Evolutionary conservation across 306 rosid genomes (phyloP), one percentile per base, ranked within the genome.

Genomic region (Sicyos edulis): DNA sequence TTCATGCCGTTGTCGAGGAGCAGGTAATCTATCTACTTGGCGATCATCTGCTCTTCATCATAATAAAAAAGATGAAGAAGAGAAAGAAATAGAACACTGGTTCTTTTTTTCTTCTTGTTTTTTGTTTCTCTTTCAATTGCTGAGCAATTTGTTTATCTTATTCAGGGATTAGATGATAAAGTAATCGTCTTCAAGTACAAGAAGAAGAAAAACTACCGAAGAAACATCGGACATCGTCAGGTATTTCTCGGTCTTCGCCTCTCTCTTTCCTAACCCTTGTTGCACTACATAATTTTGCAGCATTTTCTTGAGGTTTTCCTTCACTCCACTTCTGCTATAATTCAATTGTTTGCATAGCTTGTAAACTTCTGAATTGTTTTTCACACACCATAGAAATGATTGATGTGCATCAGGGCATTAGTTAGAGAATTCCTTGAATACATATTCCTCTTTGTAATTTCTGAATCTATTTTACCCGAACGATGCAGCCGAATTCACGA

Each of bases 211-310:
- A 88, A 95, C 34, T 95, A 95, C 61, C 73, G 88, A 70, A 85
- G 99, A 84, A 95, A 80, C 49, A 88, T 91, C 16, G 99, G 99
- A 13, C 99, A 95, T 80, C 77, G 95, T 69, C 99, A 95, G 97
- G 97, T 95, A 88, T 56, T 29, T 55, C 2, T 21, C 11, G 5
- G 24, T 12, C 65, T 55, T 17, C 15, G 1, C 52, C 75, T 34
- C 32, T 54, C 26, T 42, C 47, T 42, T 9, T 42, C 47, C 34
- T 54, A 32, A 63, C 4, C 13, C n/a, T 65, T 42, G 9, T 12
- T 42, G 47, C 11, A 37, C 13, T 20, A 44, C 54, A 65, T 40
- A 45, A 20, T 2, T 47, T 66, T 66, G 40, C 55, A 44, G 40
- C 19, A 66, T 66, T 10, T 65, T 65, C 52, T 19, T 20, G 11